phyloP scores from a whole-genome alignment of 2,329 filamentous ascomycete species.

The Ciborinia camelliae region DNA sequence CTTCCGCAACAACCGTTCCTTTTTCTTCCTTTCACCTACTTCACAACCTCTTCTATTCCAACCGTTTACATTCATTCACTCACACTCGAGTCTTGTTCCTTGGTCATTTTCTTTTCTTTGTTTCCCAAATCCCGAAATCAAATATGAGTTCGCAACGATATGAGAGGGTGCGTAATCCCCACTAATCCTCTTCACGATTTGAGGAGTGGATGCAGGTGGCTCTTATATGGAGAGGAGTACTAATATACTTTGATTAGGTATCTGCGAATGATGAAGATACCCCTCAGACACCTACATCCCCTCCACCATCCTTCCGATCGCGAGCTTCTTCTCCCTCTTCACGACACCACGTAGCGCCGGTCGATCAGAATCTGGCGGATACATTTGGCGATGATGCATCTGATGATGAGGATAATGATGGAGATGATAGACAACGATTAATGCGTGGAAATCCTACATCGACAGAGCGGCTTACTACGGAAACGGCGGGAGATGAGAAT shows the following conservation, averaged over 20 bases:
- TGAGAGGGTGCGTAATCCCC: slow-evolving; percentile 49
- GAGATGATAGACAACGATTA: slow-evolving; percentile 80
- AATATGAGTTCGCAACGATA: slow-evolving; percentile 44
- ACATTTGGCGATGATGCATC: slow-evolving; percentile 85
- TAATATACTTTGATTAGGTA: slow-evolving; percentile 43
- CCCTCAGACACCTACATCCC: slow-evolving; percentile 45
- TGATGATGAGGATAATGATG: slow-evolving; percentile 67
- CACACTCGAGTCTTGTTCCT: slow-evolving; percentile 22
- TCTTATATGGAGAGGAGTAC: slow-evolving; percentile 25
- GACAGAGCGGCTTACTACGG: slow-evolving; percentile 33
- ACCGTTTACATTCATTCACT: slow-evolving; percentile 23
- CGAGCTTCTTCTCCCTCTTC: slow-evolving; percentile 65
- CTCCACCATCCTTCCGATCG: slow-evolving; percentile 84
- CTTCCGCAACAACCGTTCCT: neutral
- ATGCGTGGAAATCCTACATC: slow-evolving; percentile 60
- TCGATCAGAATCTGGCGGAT: slow-evolving; percentile 82
- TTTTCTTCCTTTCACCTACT: slow-evolving; percentile 19
- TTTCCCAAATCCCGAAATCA: slow-evolving; percentile 22
- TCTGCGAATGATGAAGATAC: slow-evolving; percentile 56
- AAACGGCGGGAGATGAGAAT: slow-evolving; percentile 22
- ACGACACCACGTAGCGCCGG: slow-evolving; percentile 43
- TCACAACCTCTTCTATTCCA: slow-evolving; percentile 21
- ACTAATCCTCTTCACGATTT: slow-evolving; percentile 27
- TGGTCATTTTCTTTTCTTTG: slow-evolving; percentile 28
- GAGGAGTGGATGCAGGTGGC: neutral